Base-by-base conservation (phyloP, 2,329 filamentous ascomycete species). In the Botrytis squamosa region DNA sequence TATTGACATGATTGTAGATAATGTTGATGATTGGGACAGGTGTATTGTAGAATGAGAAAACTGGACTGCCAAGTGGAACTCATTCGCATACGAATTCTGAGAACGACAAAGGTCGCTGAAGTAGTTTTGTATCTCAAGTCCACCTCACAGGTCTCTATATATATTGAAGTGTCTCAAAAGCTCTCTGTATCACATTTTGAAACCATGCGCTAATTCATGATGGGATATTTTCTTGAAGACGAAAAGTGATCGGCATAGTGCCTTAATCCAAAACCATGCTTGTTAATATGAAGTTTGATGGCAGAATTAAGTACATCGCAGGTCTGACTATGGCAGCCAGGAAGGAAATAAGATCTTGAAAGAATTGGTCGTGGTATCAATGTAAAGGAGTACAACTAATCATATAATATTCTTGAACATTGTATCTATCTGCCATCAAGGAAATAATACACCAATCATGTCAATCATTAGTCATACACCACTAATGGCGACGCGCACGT, bases 361-460 rank as follows among this genome's bases (percentile, higher is more conserved):
- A 18, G 2, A 18, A 5, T 18, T 8, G 1, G 2, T 29, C 3
- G 52, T 57, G n/a, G 7, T 33, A 18, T 18, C 52, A 33, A 57
- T 29, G 3, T 4, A 8, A 18, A 0, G 2, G 18, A n/a, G 1
- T 0, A 8, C 3, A 29, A 1, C 9, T 18, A 8, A 55, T 55
- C 10, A 2, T 1, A 55, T 16, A n/a, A n/a, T n/a, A 7, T 55
- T n/a, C 25, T 55, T 7, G 12, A 55, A 5, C n/a, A 55, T 55
- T 2, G 2, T 25, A 8, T 55, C 5, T 8, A 40, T 62, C 38
- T 62, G n/a, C 14, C 14, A 0, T 22, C 25, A 4, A 33, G 2
- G 9, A 33, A 46, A 25, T 22, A 46, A 25, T 22, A 12, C 18
- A 22, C 12, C 0, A 65, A 44, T 1, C 14, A 29, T 46, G 7